Base-by-base conservation (phyloP, 1,284 basidiomycete genomes). In the Kwoniella shivajii region DNA sequence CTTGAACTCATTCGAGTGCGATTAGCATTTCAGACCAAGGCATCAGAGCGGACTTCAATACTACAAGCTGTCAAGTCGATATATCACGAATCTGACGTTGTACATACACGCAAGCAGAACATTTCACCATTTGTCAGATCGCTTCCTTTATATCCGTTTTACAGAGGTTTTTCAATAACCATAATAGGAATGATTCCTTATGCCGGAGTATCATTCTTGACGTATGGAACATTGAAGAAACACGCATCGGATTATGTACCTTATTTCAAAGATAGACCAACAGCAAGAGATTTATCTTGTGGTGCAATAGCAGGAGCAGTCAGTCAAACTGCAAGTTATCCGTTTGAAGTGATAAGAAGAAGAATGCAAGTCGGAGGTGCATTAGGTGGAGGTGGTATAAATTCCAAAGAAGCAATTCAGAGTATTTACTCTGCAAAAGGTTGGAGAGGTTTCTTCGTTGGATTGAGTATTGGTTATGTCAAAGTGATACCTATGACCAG, bases 401-500 rank as follows among this genome's bases (percentile, higher is more conserved):
- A 84, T 9, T 91, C 89, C 85, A 82, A 83, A 56, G 90, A 95
- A 77, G 92, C 90, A 0, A 83, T 87, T 14, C 74, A 76, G 38
- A 78, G 79, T 14, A 86, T 99, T 20, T 96, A 88, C 82, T 71
- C 72, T 9, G 78, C 82, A 7, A 80, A 82, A 31, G 93, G 94
- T 1, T 89, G 85, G 85, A 82, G 86, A 69, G 94, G 93, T 0
- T 99, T 98, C 76, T 99, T 90, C 72, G 87, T 97, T 16, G 96
- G 96, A 0, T 79, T 99, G 63, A 86, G 86, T 56, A 92, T 99
- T 64, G 96, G 96, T 0, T 96, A 92, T 78, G 71, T 98, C 56
- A 98, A 99, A 81, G 88, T 97, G n/a, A 84, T 98, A 50, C 95
- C 95, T 13, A 97, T 98, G 93, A 96, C 90, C 1, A 74, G 75